Percentiles rank a stretch among this genome's conserved stretches.
Conservation (phyloP, 768 basidiomycete genomes). For the Mycena indigotica region DNA sequence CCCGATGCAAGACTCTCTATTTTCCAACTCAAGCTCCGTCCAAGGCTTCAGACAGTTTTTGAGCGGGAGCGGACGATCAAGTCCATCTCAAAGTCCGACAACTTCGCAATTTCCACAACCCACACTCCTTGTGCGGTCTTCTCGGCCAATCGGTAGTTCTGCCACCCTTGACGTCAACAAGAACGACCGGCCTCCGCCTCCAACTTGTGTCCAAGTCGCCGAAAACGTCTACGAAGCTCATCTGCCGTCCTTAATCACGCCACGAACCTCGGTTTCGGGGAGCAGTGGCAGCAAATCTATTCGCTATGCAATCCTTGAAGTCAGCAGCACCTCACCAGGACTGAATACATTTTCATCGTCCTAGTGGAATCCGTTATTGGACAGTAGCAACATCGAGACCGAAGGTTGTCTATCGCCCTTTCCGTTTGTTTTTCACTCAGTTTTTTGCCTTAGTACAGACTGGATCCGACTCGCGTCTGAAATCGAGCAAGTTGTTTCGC, state of each 20-base stretch:
- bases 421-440: constrained; percentile 7
- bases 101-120: constrained; percentile 33
- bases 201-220: constrained; percentile 51
- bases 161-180: constrained; percentile 36
- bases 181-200: constrained; percentile 31
- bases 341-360: neutral
- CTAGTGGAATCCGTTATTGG: constrained; percentile 85
- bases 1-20: constrained; percentile 82
- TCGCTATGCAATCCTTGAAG: constrained; percentile 84
- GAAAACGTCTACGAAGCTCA: constrained; percentile 72
- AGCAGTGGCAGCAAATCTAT: constrained; percentile 68
- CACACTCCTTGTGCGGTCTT: constrained; percentile 65
- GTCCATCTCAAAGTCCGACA: constrained; percentile 37
- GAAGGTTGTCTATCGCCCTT: constrained; percentile 47
- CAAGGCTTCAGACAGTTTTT: constrained; percentile 76
- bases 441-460: constrained; percentile 48
- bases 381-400: constrained; percentile 88
- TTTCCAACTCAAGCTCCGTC: constrained; percentile 77
- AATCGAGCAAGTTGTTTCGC: constrained; percentile 53
- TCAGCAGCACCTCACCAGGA: constrained; percentile 29
- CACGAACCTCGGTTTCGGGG: constrained; percentile 65
- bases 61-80: constrained; percentile 65
- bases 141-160: constrained; percentile 61
- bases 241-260: constrained; percentile 78
- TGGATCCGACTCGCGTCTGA: constrained; percentile 92